These are phyloP conservation scores for Calonectria naviculata DNA, from an alignment of 2,329 filamentous ascomycete species.

Conservation along the genomic window DNA sequence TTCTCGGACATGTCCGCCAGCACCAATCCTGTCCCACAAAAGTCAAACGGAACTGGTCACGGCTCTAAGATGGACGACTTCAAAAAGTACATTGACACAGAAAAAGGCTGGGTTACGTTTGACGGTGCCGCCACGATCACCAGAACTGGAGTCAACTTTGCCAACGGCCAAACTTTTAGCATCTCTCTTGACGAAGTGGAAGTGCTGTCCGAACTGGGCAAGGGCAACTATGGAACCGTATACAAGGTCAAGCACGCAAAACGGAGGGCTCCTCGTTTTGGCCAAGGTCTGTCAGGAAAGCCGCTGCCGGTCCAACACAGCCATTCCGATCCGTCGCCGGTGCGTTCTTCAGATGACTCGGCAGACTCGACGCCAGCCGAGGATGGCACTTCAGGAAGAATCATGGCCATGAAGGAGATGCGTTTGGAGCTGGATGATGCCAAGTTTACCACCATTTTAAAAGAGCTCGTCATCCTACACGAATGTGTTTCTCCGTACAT, in stretches of 20 bases:
- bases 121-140: slow-evolving; percentile 93
- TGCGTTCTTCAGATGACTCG: slow-evolving; percentile 42
- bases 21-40: slow-evolving; percentile 24
- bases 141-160: slow-evolving; percentile 90
- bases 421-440: slow-evolving; percentile 94
- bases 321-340: slow-evolving; percentile 48
- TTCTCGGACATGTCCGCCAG: slow-evolving; percentile 53
- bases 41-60: slow-evolving; percentile 50
- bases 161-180: slow-evolving; percentile 87
- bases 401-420: slow-evolving; percentile 99
- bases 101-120: slow-evolving; percentile 92
- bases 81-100: slow-evolving; percentile 87
- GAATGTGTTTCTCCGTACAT: slow-evolving; percentile 96
- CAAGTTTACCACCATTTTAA: slow-evolving; percentile 97
- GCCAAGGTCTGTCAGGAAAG: slow-evolving; percentile 66
- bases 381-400: slow-evolving; percentile 72
- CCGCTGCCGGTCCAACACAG: slow-evolving; percentile 50
- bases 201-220: slow-evolving; percentile 91
- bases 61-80: slow-evolving; percentile 69
- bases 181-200: slow-evolving; percentile 98
- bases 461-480: slow-evolving; percentile 96
- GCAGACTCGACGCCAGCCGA: slow-evolving; percentile 41
- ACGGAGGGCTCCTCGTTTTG: slow-evolving; percentile 66
- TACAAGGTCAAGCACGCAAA: slow-evolving; percentile 94
- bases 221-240: slow-evolving; percentile 98